Conservation (phyloP, 2,329 filamentous ascomycete species). For the Colletotrichum sp. region DNA sequence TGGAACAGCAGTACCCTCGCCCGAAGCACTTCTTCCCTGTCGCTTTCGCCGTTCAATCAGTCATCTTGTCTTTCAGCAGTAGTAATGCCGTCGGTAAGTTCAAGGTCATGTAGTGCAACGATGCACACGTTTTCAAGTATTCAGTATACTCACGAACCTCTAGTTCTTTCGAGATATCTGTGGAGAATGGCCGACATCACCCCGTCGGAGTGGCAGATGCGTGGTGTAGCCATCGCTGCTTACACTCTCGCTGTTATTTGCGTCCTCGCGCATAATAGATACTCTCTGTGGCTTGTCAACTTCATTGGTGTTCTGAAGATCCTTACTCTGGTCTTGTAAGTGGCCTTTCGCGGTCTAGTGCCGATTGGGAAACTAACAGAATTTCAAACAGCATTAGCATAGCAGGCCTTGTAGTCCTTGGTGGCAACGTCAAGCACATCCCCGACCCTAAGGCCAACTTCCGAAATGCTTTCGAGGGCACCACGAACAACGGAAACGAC, state of each 20-base stretch:
- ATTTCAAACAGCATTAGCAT: slow-evolving; percentile 48
- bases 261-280: slow-evolving; percentile 59
- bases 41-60: slow-evolving; percentile 67
- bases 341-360: not conserved
- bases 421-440: slow-evolving; percentile 35
- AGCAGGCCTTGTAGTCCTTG: slow-evolving; percentile 65
- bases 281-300: slow-evolving; percentile 61
- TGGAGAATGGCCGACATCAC: slow-evolving; percentile 58
- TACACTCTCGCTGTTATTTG: slow-evolving; percentile 65
- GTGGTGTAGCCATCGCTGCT: slow-evolving; percentile 68
- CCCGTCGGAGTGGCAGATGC: slow-evolving; percentile 66
- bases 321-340: slow-evolving; percentile 61
- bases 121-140: not conserved
- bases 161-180: slow-evolving; percentile 66
- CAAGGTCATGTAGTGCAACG: not conserved
- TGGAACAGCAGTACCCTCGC: slow-evolving; percentile 70
- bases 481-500: slow-evolving; percentile 38
- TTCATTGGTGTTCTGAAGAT: slow-evolving; percentile 64
- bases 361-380: not conserved
- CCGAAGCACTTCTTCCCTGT: slow-evolving; percentile 69
- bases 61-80: slow-evolving; percentile 69
- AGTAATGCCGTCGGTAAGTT: slow-evolving; percentile 62
- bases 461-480: slow-evolving; percentile 37
- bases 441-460: slow-evolving; percentile 40
- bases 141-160: not conserved